Evolutionary conservation across 2,329 filamentous ascomycete species (phyloP).

Genomic region (Trichoderma sp.): DNA sequence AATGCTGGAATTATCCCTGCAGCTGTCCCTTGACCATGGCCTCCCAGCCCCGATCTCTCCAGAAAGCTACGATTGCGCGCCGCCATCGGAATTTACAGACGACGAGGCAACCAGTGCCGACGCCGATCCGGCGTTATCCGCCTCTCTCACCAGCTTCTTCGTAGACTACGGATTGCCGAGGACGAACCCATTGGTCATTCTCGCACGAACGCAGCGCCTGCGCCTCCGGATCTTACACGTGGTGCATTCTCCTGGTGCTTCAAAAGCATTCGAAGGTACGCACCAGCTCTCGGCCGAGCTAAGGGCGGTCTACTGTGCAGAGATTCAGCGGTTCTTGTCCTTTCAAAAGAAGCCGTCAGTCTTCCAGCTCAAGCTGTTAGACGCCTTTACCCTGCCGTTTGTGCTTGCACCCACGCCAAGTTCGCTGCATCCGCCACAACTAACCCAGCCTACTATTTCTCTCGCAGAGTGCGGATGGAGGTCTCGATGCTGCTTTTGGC

Average conservation of each 20-base stretch:
- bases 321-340: not conserved
- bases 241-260: conserved; percentile 1
- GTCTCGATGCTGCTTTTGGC: conserved; percentile 3
- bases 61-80: conserved; percentile 7
- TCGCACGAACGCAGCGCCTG: not conserved
- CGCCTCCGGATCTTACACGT: conserved; percentile 2
- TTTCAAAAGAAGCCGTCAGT: not conserved
- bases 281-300: not conserved
- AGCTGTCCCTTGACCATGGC: not conserved
- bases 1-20: conserved; percentile 28
- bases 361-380: conserved; percentile 4
- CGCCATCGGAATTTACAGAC: not conserved
- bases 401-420: conserved; percentile 11
- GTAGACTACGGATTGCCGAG: not conserved
- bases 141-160: not conserved
- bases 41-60: conserved; percentile 12
- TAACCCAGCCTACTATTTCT: not conserved
- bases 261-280: not conserved
- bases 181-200: not conserved
- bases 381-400: conserved; percentile 11
- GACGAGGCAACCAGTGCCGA: not conserved
- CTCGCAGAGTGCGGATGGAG: conserved; percentile 12
- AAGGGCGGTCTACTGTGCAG: not conserved
- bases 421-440: not conserved
- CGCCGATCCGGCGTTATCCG: not conserved